phyloP scores from a whole-genome alignment of 163 green algal genomes.

The Chlorella variabilis region DNA sequence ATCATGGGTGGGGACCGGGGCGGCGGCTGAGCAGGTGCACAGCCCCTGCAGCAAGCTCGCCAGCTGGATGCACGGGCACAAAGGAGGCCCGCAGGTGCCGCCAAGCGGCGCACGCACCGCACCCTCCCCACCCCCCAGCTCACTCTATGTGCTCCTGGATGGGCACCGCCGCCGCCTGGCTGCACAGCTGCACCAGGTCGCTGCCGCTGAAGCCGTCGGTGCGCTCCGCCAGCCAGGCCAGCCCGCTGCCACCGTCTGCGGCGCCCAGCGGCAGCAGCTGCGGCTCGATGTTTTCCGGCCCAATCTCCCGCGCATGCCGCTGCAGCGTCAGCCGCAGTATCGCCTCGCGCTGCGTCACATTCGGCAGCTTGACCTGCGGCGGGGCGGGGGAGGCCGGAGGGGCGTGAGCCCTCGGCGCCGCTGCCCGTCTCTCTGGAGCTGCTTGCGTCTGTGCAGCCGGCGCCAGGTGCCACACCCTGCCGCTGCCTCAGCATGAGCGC shows the following conservation, averaged over 20 bases:
- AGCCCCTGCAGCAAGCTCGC: too few species aligned
- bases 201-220: constrained; percentile 77
- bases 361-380: constrained; percentile 61
- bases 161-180: constrained; percentile 62
- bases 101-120: too few species aligned
- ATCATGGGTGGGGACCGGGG: neutral
- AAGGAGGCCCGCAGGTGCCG: too few species aligned
- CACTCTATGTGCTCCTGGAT: constrained; percentile 52
- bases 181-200: constrained; percentile 80
- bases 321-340: constrained; percentile 77
- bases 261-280: constrained; percentile 4
- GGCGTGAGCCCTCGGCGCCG: too few species aligned
- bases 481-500: too few species aligned
- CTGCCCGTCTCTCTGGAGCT: too few species aligned
- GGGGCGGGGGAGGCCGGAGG: too few species aligned
- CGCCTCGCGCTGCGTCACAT: constrained; percentile 54
- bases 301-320: constrained; percentile 55
- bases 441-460: too few species aligned
- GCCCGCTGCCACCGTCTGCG: neutral
- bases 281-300: neutral
- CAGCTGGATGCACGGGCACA: too few species aligned
- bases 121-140: neutral
- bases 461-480: too few species aligned
- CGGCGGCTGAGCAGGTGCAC: too few species aligned
- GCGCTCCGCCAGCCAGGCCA: constrained; percentile 54